phyloP scores from a whole-genome alignment of 2,329 filamentous ascomycete species.

The Ceratocystis huliohia region DNA sequence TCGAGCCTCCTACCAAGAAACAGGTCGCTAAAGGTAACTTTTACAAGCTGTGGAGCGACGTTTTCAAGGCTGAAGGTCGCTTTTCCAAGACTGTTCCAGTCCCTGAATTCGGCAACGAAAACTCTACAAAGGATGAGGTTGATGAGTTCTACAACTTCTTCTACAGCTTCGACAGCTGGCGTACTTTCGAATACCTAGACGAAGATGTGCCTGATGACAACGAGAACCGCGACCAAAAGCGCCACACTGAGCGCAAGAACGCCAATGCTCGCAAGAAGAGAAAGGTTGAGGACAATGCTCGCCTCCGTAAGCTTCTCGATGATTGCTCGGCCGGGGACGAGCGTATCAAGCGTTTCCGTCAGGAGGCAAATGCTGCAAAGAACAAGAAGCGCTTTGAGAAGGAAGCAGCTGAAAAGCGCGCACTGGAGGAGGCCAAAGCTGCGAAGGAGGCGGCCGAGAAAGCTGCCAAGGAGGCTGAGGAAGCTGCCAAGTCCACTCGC shows the following conservation, averaged over 20 bases:
- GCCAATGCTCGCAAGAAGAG: slow-evolving; percentile 95
- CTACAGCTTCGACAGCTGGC: slow-evolving; percentile 99
- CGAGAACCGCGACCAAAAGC: slow-evolving; percentile 97
- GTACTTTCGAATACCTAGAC: slow-evolving; percentile 94
- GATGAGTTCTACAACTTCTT: slow-evolving; percentile 99
- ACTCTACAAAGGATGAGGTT: slow-evolving; percentile 77
- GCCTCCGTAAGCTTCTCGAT: slow-evolving; percentile 80
- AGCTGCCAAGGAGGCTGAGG: slow-evolving; percentile 71
- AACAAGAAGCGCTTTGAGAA: slow-evolving; percentile 87
- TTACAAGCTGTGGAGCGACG: slow-evolving; percentile 85
- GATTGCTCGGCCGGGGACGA: slow-evolving; percentile 74
- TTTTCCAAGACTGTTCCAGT: slow-evolving; percentile 90
- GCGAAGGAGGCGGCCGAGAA: slow-evolving; percentile 75
- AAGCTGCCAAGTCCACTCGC: slow-evolving; percentile 69
- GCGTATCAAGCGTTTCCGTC: slow-evolving; percentile 93
- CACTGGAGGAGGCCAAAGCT: slow-evolving; percentile 70
- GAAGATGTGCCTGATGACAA: slow-evolving; percentile 98
- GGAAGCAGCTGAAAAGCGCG: slow-evolving; percentile 81
- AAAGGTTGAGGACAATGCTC: slow-evolving; percentile 93
- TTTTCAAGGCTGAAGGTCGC: slow-evolving; percentile 83
- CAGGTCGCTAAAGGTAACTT: slow-evolving; percentile 73
- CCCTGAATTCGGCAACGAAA: slow-evolving; percentile 70
- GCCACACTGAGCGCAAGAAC: slow-evolving; percentile 97
- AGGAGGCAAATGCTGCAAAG: slow-evolving; percentile 84
- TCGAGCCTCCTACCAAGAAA: slow-evolving; percentile 89